These are phyloP conservation scores for Xerocomellus dryophilus DNA, from an alignment of 768 basidiomycete species.

Conservation along the genomic window DNA sequence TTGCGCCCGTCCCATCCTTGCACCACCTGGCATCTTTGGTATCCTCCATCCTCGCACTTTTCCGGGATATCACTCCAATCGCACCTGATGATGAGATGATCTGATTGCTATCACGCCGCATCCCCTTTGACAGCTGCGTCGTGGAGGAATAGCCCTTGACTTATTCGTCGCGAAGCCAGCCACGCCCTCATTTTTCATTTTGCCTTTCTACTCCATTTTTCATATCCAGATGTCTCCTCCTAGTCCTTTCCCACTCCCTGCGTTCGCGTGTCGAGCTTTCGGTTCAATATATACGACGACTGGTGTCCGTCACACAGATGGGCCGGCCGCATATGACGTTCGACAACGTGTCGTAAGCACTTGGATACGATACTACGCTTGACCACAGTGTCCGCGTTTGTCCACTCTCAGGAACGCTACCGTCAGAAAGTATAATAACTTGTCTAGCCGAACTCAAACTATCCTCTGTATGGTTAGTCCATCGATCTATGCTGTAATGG, in stretches of 20 bases:
- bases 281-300: background rate
- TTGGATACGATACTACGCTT: background rate
- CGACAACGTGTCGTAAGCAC: background rate
- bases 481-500: too few relatives aligned
- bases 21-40: too few relatives aligned
- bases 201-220: background rate
- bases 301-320: background rate
- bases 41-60: too few relatives aligned
- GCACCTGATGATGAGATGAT: background rate
- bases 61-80: background rate
- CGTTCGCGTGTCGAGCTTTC: too few relatives aligned
- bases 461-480: too few relatives aligned
- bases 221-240: background rate
- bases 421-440: too few relatives aligned
- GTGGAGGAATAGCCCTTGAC: slow-evolving; percentile 3
- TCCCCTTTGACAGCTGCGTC: background rate
- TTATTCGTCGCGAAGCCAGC: background rate
- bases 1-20: background rate
- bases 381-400: background rate
- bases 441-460: too few relatives aligned
- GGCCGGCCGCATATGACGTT: background rate
- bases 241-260: too few relatives aligned
- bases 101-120: background rate
- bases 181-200: background rate
- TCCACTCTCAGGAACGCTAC: background rate